phyloP scores from a whole-genome alignment of 371 early-diverging fungal genomes.

The Globomyces sp. region DNA sequence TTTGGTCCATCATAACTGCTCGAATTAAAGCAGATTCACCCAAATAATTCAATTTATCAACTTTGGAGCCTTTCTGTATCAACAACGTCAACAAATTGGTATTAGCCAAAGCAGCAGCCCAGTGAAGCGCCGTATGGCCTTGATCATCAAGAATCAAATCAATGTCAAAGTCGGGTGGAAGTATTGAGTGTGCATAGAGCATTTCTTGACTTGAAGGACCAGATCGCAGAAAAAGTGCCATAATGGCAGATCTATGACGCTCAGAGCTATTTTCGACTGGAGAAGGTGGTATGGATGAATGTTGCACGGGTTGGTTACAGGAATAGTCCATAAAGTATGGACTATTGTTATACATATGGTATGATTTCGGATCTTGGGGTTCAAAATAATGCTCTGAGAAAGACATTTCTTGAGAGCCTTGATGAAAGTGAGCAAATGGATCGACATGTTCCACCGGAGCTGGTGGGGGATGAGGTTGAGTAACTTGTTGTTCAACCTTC shows the following conservation, averaged over 20 bases:
- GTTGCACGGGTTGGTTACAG: not conserved
- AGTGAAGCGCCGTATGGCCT: constrained; percentile 92
- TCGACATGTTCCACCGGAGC: not conserved
- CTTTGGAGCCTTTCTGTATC: constrained; percentile 72
- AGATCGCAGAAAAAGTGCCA: constrained; percentile 69
- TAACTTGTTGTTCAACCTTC: not conserved
- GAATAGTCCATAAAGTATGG: not conserved
- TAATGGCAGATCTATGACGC: constrained; percentile 61
- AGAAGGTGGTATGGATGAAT: not conserved
- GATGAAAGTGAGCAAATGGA: constrained; percentile 2
- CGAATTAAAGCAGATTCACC: constrained; percentile 92
- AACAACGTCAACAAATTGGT: constrained; percentile 71
- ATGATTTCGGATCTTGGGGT: constrained; percentile 5
- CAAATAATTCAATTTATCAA: constrained; percentile 67
- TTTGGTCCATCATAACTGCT: constrained; percentile 83
- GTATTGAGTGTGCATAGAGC: constrained; percentile 44
- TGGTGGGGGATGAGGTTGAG: not conserved
- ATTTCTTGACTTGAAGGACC: constrained; percentile 54
- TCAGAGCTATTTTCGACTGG: constrained; percentile 39
- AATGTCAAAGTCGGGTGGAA: constrained; percentile 63
- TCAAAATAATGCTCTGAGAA: not conserved
- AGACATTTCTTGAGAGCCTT: not conserved
- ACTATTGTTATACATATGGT: not conserved
- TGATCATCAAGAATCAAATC: constrained; percentile 89
- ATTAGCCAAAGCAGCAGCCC: constrained; percentile 92